Evolutionary conservation across 2,329 filamentous ascomycete species (phyloP).

Genomic region (Mariannaea elegans): DNA sequence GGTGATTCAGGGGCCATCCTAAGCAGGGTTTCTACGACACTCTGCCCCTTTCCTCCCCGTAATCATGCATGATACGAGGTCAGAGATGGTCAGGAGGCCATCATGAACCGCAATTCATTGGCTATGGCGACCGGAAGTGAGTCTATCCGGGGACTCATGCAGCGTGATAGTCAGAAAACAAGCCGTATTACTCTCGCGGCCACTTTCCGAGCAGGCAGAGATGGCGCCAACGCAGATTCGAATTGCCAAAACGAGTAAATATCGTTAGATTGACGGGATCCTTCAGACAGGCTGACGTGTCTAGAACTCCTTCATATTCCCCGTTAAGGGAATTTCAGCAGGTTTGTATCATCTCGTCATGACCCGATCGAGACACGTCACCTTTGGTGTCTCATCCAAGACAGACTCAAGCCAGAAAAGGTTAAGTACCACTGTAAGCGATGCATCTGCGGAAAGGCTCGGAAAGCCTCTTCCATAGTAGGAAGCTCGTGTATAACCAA

Average conservation of each 20-base stretch:
- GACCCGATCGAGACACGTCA: background rate
- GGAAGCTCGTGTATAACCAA: background rate
- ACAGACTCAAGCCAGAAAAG: background rate
- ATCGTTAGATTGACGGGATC: background rate
- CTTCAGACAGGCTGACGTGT: background rate
- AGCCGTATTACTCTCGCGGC: background rate
- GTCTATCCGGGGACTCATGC: background rate
- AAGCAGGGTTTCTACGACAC: background rate
- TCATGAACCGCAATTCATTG: background rate
- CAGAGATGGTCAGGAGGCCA: slow-evolving; percentile 1
- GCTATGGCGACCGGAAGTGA: background rate
- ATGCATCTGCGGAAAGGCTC: background rate
- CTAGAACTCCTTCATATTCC: background rate
- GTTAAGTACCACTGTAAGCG: background rate
- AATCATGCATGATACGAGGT: background rate
- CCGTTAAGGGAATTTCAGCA: background rate
- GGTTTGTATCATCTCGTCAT: background rate
- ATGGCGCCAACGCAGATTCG: background rate
- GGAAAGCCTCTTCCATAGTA: background rate
- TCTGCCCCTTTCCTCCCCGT: slow-evolving; percentile 2
- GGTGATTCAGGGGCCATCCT: slow-evolving; percentile 1
- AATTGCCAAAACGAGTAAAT: background rate
- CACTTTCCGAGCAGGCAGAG: background rate
- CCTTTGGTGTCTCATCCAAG: background rate
- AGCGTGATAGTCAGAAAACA: slow-evolving; percentile 1